Evolutionary conservation across 768 basidiomycete species (phyloP).

Genomic region (Epithele typhae): DNA sequence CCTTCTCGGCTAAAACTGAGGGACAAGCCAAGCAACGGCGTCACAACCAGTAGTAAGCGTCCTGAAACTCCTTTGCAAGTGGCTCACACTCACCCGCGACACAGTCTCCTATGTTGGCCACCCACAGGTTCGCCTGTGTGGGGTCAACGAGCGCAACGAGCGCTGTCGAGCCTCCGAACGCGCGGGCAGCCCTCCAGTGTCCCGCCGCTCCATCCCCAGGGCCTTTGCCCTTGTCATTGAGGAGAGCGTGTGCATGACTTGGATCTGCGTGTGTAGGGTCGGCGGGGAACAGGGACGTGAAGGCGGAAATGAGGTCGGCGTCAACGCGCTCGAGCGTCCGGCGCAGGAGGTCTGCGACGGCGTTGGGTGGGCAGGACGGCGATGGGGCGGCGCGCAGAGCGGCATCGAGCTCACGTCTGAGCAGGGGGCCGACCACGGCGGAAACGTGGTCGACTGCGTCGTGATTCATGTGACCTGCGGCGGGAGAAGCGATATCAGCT

Average conservation of each 20-base stretch:
- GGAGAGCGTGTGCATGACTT: constrained; percentile 49
- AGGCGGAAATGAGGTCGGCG: constrained; percentile 37
- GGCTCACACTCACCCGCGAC: constrained; percentile 71
- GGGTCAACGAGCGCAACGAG: constrained; percentile 72
- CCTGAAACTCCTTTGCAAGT: too few relatives aligned
- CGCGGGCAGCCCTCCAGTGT: constrained; percentile 60
- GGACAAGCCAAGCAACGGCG: too few relatives aligned
- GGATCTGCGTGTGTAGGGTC: constrained; percentile 45
- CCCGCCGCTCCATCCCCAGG: constrained; percentile 43
- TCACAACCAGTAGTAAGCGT: too few relatives aligned
- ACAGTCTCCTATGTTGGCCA: constrained; percentile 79
- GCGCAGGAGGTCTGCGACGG: constrained; percentile 35
- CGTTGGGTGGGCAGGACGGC: constrained; percentile 24
- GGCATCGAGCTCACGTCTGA: constrained; percentile 35
- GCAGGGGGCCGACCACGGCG: constrained; percentile 35
- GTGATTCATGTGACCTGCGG: constrained; percentile 44
- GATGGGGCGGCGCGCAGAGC: constrained; percentile 25
- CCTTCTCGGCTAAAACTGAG: constrained; percentile 51
- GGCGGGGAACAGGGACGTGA: constrained; percentile 46
- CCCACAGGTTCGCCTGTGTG: constrained; percentile 63
- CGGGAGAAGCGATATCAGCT: too few relatives aligned
- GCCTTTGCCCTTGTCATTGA: constrained; percentile 54
- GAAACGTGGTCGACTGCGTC: constrained; percentile 43
- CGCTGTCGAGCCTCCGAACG: constrained; percentile 79
- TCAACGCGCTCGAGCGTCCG: constrained; percentile 39